Conservation (phyloP, 805 yeast genomes). For the Torulaspora gathmanii region DNA sequence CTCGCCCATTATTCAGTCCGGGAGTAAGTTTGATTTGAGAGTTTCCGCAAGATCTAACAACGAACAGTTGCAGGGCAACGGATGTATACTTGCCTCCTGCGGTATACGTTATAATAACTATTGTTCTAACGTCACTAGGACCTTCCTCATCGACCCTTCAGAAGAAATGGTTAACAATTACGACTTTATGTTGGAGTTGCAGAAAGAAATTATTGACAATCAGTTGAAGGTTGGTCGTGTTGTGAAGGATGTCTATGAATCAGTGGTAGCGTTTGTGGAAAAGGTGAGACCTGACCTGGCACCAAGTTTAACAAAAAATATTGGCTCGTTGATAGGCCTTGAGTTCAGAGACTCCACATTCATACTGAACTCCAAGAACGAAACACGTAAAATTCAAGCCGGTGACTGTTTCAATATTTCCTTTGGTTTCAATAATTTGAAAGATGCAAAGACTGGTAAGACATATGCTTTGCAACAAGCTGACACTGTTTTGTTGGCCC, state of each 20-base stretch:
- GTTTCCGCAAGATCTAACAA: constrained; percentile 77
- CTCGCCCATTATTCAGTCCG: constrained; percentile 85
- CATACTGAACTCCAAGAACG: constrained; percentile 67
- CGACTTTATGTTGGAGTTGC: constrained; percentile 67
- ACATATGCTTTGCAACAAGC: constrained; percentile 68
- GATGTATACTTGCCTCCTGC: constrained; percentile 76
- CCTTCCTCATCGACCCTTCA: constrained; percentile 86
- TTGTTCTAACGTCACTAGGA: constrained; percentile 82
- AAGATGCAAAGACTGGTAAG: constrained; percentile 47
- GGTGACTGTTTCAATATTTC: constrained; percentile 74
- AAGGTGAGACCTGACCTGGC: constrained; percentile 62
- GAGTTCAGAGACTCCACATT: constrained; percentile 81
- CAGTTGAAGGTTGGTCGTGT: constrained; percentile 62
- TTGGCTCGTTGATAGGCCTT: constrained; percentile 85
- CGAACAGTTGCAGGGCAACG: constrained; percentile 58
- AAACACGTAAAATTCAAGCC: constrained; percentile 52
- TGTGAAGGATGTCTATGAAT: constrained; percentile 63
- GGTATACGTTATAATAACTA: constrained; percentile 86
- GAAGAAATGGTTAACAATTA: constrained; percentile 73
- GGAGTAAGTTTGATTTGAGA: constrained; percentile 75
- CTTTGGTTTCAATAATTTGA: constrained; percentile 68
- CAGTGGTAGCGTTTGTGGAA: constrained; percentile 56
- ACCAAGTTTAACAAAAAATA: constrained; percentile 62
- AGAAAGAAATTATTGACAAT: constrained; percentile 52
- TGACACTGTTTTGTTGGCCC: constrained; percentile 73